Conservation (phyloP, 148 eudicot genomes). For the Chenopodium quinoa region DNA sequence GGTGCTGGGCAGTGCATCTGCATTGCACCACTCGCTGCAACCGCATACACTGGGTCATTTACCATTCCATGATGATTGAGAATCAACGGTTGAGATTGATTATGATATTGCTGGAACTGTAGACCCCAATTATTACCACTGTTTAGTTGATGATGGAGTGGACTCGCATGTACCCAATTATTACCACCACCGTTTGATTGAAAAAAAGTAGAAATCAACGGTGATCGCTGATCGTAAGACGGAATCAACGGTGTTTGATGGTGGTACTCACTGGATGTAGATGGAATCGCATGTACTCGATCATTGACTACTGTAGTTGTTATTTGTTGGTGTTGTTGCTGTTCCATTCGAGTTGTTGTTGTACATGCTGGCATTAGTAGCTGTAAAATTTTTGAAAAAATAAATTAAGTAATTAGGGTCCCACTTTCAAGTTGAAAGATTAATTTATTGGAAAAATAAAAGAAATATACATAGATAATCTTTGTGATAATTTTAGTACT, state of each 20-base stretch:
- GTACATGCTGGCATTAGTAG: conserved; percentile 14
- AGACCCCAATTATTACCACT: no score
- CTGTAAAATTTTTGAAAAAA: not conserved
- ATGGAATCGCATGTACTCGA: conserved; percentile 12
- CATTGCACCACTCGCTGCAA: not conserved
- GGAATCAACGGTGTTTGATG: conserved; percentile 7
- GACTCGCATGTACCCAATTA: not conserved
- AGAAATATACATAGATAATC: not conserved
- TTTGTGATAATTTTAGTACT: not conserved
- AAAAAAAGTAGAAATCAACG: not conserved
- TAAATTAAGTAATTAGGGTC: not conserved
- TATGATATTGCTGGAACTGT: not conserved
- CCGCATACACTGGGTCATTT: not conserved
- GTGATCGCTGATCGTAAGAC: not conserved
- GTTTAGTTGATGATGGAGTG: not conserved
- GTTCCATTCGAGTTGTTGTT: not conserved
- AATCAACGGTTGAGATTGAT: not conserved
- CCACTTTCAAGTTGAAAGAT: not conserved
- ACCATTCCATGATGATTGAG: not conserved
- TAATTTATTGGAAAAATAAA: not conserved
- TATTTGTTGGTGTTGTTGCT: not conserved
- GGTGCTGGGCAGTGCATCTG: not conserved
- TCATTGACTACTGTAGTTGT: conserved; percentile 9
- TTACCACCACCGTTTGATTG: not conserved
- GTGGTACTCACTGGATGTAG: not conserved